Evolutionary conservation across 805 yeast species (phyloP), one percentile per base, ranked within the genome.

Genomic region (Candida dajiaensis): DNA sequence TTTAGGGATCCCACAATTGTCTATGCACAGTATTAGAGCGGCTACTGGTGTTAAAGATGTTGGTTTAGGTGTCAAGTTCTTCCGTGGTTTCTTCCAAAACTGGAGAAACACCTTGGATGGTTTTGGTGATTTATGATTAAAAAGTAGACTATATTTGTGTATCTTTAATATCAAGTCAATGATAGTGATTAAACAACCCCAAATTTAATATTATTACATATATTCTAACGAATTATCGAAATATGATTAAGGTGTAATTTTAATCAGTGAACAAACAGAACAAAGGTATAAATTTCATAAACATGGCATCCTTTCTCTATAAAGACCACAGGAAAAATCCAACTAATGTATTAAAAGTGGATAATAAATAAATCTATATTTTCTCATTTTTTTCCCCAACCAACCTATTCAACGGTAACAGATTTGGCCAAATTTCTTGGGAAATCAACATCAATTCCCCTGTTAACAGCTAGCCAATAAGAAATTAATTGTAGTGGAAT

Each of bases 391-490:
- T 4, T 28, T 28, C 9, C 25, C 25, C 31, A 28, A 13, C n/a
- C 4, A 28, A 28, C 13, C 31, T 33, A 33, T 16, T 89, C 98
- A 52, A 94, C 99, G 41, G 99, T 94, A 48, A 94, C 99, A 43
- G 96, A 85, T 74, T 94, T 94, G 53, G 99, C 99, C 71, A 94
- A 78, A 74, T 94, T 94, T 72, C 99, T 82, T 55, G 99, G 99
- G 82, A 92, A 92, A 68, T 94, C 99, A 48, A 95, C 99, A 64
- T 94, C 96, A 57, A 87, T 84, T 37, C 97, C 98, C 64, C 92
- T 86, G 69, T 83, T 81, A 45, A 89, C 92, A 45, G 99, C 97
- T 61, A 94, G 77, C 94, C 96, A 90, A 73, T 94, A 94, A 62
- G 97, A 85, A 80, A 90, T 89, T 67, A 94, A 76, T 69, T 94